Conservation (phyloP, 805 yeast species). For the Sugiyamaella floridensis region DNA sequence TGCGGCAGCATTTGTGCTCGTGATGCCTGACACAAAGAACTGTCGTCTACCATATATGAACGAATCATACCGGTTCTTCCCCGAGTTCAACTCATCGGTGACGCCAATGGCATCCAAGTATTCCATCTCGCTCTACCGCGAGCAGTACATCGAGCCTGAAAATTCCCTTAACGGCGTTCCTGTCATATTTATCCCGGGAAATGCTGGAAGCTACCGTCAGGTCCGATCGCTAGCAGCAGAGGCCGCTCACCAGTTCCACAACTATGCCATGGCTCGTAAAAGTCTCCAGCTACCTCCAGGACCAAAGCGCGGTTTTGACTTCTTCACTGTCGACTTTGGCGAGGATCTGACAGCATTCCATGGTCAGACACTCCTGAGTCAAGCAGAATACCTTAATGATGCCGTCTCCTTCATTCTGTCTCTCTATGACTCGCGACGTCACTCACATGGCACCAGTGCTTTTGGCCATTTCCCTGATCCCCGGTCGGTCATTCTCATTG, state of each 20-base stretch:
- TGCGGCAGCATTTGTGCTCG: constrained; percentile 8
- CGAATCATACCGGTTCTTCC: constrained; percentile 72
- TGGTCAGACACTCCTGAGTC: constrained; percentile 87
- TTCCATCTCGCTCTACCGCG: constrained; percentile 74
- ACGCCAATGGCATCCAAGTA: constrained; percentile 72
- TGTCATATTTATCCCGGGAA: constrained; percentile 83
- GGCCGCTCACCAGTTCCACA: constrained; percentile 45
- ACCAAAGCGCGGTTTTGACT: constrained; percentile 45
- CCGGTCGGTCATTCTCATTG: constrained; percentile 67
- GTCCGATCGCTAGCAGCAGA: constrained; percentile 81
- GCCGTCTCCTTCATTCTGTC: constrained; percentile 72
- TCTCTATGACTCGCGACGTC: constrained; percentile 40
- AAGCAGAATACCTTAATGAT: constrained; percentile 87
- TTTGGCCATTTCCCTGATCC: constrained; percentile 38
- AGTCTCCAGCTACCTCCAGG: background rate
- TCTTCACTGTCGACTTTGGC: constrained; percentile 88
- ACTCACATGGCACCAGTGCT: constrained; percentile 9
- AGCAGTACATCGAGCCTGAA: constrained; percentile 44
- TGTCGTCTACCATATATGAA: constrained; percentile 74
- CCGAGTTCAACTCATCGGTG: constrained; percentile 63
- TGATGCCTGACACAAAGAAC: constrained; percentile 21
- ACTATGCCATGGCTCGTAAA: background rate
- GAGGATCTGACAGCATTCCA: constrained; percentile 96
- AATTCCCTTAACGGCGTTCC: constrained; percentile 66
- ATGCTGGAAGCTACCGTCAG: constrained; percentile 85